A percentile compares a stretch with the other conserved stretches of the same genome.
Evolutionary conservation across 1,284 basidiomycete genomes (phyloP).

Genomic region (Pseudozyma hubeiensis): DNA sequence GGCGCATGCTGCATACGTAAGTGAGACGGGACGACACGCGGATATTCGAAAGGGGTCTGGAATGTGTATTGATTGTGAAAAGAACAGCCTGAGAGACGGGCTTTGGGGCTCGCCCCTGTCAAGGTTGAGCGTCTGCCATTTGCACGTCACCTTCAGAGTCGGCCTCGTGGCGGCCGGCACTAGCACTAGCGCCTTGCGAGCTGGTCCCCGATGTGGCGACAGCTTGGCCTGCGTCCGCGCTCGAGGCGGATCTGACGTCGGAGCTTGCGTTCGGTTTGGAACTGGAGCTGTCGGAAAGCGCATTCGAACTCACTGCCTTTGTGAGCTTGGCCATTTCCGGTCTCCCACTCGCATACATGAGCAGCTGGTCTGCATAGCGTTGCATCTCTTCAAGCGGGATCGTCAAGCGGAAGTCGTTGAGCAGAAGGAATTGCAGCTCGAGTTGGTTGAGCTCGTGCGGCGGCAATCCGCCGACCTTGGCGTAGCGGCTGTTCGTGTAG

Average conservation of each 20-base stretch:
- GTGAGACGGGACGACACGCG: no score
- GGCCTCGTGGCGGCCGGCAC: not conserved
- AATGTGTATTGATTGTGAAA: no score
- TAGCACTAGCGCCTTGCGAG: not conserved
- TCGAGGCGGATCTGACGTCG: not conserved
- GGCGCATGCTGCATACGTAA: no score
- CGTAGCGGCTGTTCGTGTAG: constrained; percentile 98
- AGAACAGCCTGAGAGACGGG: no score
- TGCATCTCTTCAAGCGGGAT: constrained; percentile 93
- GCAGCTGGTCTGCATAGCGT: constrained; percentile 88
- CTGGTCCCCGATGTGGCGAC: not conserved
- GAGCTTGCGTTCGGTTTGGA: not conserved
- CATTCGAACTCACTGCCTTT: constrained; percentile 12
- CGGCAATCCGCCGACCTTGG: constrained; percentile 96
- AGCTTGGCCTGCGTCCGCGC: not conserved
- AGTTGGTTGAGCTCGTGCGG: constrained; percentile 94
- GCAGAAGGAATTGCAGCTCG: constrained; percentile 93
- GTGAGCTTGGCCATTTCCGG: constrained; percentile 37
- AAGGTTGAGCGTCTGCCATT: constrained; percentile 22
- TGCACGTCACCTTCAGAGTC: constrained; percentile 40
- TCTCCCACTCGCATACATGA: constrained; percentile 70
- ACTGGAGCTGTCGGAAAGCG: not conserved
- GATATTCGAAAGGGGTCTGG: no score
- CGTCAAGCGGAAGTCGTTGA: constrained; percentile 93
- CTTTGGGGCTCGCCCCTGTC: no score